Percentiles rank a stretch among this genome's conserved stretches.
phyloP scores from a whole-genome alignment of 78 protist species.

The Tieghemostelium lacteum region DNA sequence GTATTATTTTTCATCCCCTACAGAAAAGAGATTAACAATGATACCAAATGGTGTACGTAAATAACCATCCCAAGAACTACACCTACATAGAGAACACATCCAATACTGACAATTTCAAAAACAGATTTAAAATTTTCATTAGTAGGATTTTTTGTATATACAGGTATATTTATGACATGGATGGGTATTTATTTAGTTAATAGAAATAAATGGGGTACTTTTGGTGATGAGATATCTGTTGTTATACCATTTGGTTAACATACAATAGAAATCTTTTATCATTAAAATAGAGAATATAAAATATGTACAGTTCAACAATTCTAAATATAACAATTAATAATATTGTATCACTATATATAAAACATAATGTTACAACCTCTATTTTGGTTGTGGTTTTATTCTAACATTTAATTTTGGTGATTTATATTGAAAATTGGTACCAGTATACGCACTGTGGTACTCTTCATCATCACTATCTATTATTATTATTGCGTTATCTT shows the following conservation, averaged over 20 bases:
- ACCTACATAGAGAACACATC: neutral
- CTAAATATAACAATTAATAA: too few species aligned
- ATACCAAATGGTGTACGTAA: conserved; percentile 63
- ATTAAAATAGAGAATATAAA: too few species aligned
- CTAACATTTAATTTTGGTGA: too few species aligned
- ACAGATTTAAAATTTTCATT: conserved; percentile 63
- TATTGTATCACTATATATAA: too few species aligned
- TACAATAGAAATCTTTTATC: neutral
- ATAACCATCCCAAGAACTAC: too few species aligned
- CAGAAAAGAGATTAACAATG: conserved; percentile 27
- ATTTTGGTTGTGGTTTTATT: too few species aligned
- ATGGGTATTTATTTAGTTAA: conserved; percentile 69
- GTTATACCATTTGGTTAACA: conserved; percentile 50
- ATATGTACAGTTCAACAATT: too few species aligned
- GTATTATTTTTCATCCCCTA: conserved; percentile 50
- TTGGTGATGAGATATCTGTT: conserved; percentile 51
- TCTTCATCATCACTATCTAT: too few species aligned
- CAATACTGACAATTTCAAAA: neutral
- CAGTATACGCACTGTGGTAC: too few species aligned
- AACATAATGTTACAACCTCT: too few species aligned
- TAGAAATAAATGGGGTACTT: conserved; percentile 65
- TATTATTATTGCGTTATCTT: too few species aligned
- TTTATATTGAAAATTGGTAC: too few species aligned
- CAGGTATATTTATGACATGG: conserved; percentile 65
- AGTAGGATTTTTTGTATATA: conserved; percentile 68